Evolutionary conservation across 495 filamentous ascomycete genomes (phyloP).

Genomic region (Penicillium bialowiezense): DNA sequence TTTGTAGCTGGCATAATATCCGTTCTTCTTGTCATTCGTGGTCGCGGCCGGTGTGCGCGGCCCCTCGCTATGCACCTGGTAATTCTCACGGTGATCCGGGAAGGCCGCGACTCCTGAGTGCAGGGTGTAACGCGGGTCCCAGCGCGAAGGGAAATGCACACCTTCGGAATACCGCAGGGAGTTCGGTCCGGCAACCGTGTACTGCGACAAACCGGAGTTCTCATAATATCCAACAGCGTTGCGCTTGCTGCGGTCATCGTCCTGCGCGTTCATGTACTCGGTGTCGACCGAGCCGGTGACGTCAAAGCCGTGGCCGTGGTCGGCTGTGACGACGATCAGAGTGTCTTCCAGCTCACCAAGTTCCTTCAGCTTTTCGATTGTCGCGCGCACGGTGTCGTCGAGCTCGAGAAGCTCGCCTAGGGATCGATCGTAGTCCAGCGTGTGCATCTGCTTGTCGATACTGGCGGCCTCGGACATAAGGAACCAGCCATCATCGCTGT

Average conservation of each 20-base stretch:
- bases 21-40: conserved; percentile 31
- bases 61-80: conserved; percentile 54
- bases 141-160: conserved; percentile 67
- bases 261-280: conserved; percentile 56
- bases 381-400: conserved; percentile 68
- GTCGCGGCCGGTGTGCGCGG: conserved; percentile 55
- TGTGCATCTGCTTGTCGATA: conserved; percentile 80
- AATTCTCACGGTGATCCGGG: conserved; percentile 68
- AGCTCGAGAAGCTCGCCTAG: conserved; percentile 74
- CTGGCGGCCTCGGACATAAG: conserved; percentile 74
- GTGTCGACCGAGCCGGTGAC: conserved; percentile 56
- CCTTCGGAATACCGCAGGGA: conserved; percentile 56
- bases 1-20: conserved; percentile 57
- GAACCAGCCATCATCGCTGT: conserved; percentile 66
- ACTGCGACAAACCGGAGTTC: conserved; percentile 66
- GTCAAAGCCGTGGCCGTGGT: conserved; percentile 77
- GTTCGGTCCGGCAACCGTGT: conserved; percentile 47
- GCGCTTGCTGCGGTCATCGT: conserved; percentile 61
- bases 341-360: conserved; percentile 61
- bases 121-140: conserved; percentile 73
- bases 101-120: conserved; percentile 60
- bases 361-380: conserved; percentile 57
- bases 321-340: conserved; percentile 67
- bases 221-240: conserved; percentile 64
- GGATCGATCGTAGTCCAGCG: conserved; percentile 71